A percentile compares a stretch with the other conserved stretches of the same genome.
These are phyloP conservation scores for Luvunga scandens DNA, from an alignment of 345 rosid genomes.

Conservation along the genomic window DNA sequence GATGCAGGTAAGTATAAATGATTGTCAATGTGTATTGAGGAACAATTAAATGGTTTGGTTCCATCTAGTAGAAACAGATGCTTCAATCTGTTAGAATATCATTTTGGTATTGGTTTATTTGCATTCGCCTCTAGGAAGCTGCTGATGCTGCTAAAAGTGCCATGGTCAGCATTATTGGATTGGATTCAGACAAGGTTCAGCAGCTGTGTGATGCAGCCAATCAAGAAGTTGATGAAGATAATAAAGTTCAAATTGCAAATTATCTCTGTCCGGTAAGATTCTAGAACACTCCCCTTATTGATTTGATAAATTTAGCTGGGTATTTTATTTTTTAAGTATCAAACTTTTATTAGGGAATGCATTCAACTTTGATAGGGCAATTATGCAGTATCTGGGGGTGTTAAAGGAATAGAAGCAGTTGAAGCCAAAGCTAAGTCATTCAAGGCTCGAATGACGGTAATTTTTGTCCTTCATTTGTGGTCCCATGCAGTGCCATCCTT, in stretches of 20 bases:
- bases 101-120: conserved; percentile 5
- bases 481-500: background rate
- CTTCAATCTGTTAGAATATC: background rate
- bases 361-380: conserved; percentile 61
- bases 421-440: conserved; percentile 94
- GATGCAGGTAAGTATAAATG: conserved; percentile 64
- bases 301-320: background rate
- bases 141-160: conserved; percentile 95
- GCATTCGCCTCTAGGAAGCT: conserved; percentile 63
- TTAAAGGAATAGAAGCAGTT: conserved; percentile 85
- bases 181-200: conserved; percentile 82
- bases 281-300: conserved; percentile 1
- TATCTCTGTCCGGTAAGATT: conserved; percentile 73
- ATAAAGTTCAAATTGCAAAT: conserved; percentile 94
- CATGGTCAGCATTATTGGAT: conserved; percentile 93
- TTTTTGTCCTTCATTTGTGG: background rate
- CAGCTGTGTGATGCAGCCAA: conserved; percentile 92
- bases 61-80: background rate
- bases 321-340: background rate
- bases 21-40: background rate
- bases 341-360: background rate
- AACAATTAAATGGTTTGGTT: background rate
- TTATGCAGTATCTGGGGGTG: conserved; percentile 95
- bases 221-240: conserved; percentile 71
- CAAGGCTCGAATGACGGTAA: conserved; percentile 95